Percentiles rank a stretch among this genome's conserved stretches.
phyloP scores from a whole-genome alignment of 768 basidiomycete genomes.

The Lactifluus volemus region DNA sequence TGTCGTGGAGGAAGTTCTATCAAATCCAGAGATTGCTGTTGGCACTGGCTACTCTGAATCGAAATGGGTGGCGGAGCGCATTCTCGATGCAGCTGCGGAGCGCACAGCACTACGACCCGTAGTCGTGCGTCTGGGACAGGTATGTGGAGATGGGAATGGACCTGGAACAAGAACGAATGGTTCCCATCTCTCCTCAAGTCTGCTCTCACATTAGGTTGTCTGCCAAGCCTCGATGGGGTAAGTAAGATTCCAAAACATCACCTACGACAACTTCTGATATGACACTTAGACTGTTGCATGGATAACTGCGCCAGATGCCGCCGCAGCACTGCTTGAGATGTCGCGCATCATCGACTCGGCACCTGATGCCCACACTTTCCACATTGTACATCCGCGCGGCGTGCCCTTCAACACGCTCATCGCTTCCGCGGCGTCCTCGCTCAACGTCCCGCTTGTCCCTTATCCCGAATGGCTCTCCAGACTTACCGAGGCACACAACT shows the following conservation, averaged over 20 bases:
- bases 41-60: conserved; percentile 23
- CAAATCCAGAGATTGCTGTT: conserved; percentile 13
- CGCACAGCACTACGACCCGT: conserved; percentile 12
- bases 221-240: conserved; percentile 21
- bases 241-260: not conserved
- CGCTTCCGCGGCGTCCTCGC: conserved; percentile 11
- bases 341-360: conserved; percentile 14
- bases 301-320: conserved; percentile 23
- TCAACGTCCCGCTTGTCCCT: conserved; percentile 22
- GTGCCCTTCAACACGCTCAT: conserved; percentile 21
- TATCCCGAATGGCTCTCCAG: conserved; percentile 21
- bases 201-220: conserved; percentile 16
- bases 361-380: conserved; percentile 11
- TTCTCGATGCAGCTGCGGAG: conserved; percentile 20
- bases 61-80: conserved; percentile 22
- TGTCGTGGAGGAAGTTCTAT: conserved; percentile 15
- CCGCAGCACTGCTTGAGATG: conserved; percentile 23
- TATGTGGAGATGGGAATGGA: conserved; percentile 24
- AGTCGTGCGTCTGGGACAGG: conserved; percentile 24
- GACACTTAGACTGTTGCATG: conserved; percentile 20
- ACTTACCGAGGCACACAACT: conserved; percentile 15
- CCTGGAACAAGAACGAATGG: conserved; percentile 25
- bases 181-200: conserved; percentile 22
- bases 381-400: conserved; percentile 22
- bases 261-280: not conserved